Conservation (phyloP, 257 asterid genomes). For the Ligustrum vulgare region DNA sequence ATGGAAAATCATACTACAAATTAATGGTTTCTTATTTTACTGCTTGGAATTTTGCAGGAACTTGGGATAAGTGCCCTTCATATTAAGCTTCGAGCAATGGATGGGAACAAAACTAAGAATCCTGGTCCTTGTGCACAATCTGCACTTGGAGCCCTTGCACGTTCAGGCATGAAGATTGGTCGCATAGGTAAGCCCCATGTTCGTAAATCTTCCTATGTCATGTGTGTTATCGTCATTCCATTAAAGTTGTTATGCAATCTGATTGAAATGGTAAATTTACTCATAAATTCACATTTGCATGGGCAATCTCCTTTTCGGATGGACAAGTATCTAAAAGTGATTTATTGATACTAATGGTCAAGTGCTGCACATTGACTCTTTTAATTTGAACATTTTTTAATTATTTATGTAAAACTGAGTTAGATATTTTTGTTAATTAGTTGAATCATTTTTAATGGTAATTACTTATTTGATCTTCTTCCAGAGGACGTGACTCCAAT, state of each 20-base stretch:
- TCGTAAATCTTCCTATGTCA: not conserved
- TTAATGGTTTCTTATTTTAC: not conserved
- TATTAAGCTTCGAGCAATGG: conserved; percentile 57
- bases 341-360: too few relatives aligned
- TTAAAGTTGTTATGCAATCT: not conserved
- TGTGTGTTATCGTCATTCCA: not conserved
- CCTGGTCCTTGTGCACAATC: conserved; percentile 65
- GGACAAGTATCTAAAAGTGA: not conserved
- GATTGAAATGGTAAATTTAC: not conserved
- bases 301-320: not conserved
- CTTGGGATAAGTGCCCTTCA: conserved; percentile 56
- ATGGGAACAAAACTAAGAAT: conserved; percentile 55
- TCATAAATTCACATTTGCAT: not conserved
- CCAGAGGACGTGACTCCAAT: conserved; percentile 35
- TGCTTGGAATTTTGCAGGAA: conserved; percentile 29
- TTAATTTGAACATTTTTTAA: too few relatives aligned
- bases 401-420: too few relatives aligned
- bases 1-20: not conserved
- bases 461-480: not conserved
- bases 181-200: conserved; percentile 38
- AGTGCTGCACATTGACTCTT: too few relatives aligned
- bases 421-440: not conserved
- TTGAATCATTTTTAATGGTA: too few relatives aligned
- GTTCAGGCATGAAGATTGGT: conserved; percentile 61
- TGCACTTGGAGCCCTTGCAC: conserved; percentile 59